Conservation (phyloP, 805 yeast species). For the Yamadazyma nakazawae region DNA sequence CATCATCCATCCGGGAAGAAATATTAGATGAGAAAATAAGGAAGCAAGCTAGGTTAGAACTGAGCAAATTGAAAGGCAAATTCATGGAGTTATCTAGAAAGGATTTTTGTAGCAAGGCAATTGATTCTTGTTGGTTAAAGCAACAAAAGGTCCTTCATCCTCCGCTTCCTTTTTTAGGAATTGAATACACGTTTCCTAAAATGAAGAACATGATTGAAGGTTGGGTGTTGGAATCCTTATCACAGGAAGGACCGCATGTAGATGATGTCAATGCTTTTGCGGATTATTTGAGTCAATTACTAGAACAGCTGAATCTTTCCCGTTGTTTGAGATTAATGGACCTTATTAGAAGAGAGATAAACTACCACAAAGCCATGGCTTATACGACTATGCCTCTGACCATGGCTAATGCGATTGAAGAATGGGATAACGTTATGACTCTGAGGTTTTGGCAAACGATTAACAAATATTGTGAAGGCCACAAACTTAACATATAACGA, state of each 20-base stretch:
- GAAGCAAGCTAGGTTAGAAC: constrained; percentile 22
- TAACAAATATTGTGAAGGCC: background rate
- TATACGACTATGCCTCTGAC: background rate
- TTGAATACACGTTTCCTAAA: constrained; percentile 10
- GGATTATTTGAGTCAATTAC: constrained; percentile 18
- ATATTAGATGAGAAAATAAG: constrained; percentile 33
- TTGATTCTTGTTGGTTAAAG: constrained; percentile 20
- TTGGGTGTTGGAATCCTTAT: constrained; percentile 27
- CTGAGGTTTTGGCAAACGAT: background rate
- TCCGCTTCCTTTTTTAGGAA: constrained; percentile 17
- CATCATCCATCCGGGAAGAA: constrained; percentile 35
- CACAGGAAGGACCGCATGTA: constrained; percentile 34
- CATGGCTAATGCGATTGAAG: constrained; percentile 2
- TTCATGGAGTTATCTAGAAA: constrained; percentile 16
- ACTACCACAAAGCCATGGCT: constrained; percentile 3
- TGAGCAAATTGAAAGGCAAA: constrained; percentile 27
- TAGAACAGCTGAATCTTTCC: constrained; percentile 14
- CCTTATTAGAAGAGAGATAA: constrained; percentile 10
- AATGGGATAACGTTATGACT: constrained; percentile 7
- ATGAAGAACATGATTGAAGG: constrained; percentile 18
- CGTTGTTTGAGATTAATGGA: constrained; percentile 19
- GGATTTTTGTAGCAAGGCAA: constrained; percentile 8
- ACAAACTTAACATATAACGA: background rate
- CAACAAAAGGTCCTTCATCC: constrained; percentile 14
- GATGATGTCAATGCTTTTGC: constrained; percentile 27